Percentiles rank a stretch among this genome's conserved stretches.
Conservation (phyloP, 2,329 filamentous ascomycete genomes). For the Daldinia eschscholtzii region DNA sequence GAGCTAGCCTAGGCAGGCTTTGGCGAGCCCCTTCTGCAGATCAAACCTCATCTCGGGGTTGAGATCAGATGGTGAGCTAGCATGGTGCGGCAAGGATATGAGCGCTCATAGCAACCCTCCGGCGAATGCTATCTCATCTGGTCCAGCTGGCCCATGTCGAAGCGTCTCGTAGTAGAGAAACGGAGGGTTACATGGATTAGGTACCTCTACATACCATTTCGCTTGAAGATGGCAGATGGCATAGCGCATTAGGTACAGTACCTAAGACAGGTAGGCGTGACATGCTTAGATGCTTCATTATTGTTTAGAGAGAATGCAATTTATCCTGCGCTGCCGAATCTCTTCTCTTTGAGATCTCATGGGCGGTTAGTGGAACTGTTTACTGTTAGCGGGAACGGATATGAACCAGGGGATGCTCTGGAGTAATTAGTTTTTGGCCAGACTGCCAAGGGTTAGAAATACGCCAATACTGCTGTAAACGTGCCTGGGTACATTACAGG, state of each 20-base stretch:
- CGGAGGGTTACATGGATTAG: background rate
- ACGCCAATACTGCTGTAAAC: background rate
- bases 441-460: slow-evolving; percentile 20
- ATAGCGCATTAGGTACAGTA: background rate
- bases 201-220: background rate
- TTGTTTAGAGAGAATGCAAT: background rate
- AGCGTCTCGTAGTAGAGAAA: slow-evolving; percentile 7
- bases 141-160: slow-evolving; percentile 11
- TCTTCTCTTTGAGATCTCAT: slow-evolving; percentile 8
- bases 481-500: background rate
- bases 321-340: slow-evolving; percentile 14
- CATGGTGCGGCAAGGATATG: slow-evolving; percentile 40
- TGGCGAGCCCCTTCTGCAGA: slow-evolving; percentile 46
- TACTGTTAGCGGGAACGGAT: slow-evolving; percentile 20
- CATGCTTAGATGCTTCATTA: background rate
- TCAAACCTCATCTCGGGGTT: slow-evolving; percentile 43
- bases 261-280: background rate
- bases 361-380: slow-evolving; percentile 39
- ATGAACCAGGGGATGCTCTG: slow-evolving; percentile 31
- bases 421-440: slow-evolving; percentile 30
- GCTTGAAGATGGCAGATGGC: background rate
- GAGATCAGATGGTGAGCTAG: slow-evolving; percentile 41
- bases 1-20: slow-evolving; percentile 30
- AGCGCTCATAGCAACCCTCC: slow-evolving; percentile 18
- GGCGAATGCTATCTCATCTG: slow-evolving; percentile 15